Evolutionary conservation across 2,329 filamentous ascomycete species (phyloP).

Genomic region (Talaromyces amestolkiae): DNA sequence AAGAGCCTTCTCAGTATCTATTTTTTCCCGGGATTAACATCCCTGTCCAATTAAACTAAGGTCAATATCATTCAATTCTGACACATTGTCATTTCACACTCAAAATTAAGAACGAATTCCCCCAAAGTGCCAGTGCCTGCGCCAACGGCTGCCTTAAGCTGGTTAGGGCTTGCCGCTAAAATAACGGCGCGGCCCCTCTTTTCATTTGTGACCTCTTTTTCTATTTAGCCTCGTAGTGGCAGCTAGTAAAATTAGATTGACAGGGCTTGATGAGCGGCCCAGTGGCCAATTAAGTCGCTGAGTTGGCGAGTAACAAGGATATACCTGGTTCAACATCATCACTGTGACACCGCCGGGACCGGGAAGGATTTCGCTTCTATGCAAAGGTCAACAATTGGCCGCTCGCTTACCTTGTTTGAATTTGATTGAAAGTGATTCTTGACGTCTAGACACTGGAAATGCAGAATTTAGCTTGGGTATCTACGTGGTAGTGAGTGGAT

Average conservation of each 20-base stretch:
- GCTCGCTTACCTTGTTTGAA: neutral
- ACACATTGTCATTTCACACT: neutral
- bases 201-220: neutral
- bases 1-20: neutral
- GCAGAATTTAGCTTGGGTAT: neutral
- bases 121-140: neutral
- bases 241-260: neutral
- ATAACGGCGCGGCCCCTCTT: conserved; percentile 13
- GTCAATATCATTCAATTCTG: neutral
- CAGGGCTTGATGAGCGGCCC: neutral
- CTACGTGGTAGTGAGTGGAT: neutral
- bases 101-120: neutral
- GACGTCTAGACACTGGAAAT: neutral
- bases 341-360: neutral
- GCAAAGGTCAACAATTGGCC: neutral
- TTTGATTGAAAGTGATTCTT: neutral
- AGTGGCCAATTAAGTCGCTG: neutral
- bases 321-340: neutral
- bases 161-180: conserved; percentile 10
- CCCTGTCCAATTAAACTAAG: neutral
- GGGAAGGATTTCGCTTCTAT: neutral
- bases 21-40: neutral
- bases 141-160: conserved; percentile 9
- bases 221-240: neutral
- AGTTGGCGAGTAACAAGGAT: conserved; percentile 5